Evolutionary conservation across 2,329 filamentous ascomycete genomes (phyloP).

Genomic region (Dactylella cylindrospora): DNA sequence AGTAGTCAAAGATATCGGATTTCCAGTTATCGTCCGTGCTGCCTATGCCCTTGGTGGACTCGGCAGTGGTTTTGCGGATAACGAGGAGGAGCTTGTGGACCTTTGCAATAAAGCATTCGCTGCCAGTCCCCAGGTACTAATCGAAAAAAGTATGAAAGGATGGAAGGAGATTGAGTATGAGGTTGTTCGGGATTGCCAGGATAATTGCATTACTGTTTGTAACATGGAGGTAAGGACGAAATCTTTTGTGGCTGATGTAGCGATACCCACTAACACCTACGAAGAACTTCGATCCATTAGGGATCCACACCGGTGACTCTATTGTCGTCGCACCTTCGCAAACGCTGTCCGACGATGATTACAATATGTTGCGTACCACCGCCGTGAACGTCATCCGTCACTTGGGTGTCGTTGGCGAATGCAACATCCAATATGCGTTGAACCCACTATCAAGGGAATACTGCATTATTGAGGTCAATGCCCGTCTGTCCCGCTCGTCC

Average conservation of each 20-base stretch:
- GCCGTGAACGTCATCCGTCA: slow-evolving; percentile 97
- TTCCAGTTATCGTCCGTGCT: slow-evolving; percentile 94
- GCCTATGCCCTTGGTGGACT: slow-evolving; percentile 94
- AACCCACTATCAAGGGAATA: slow-evolving; percentile 95
- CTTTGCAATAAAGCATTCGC: slow-evolving; percentile 95
- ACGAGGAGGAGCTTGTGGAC: slow-evolving; percentile 77
- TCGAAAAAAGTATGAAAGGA: slow-evolving; percentile 98
- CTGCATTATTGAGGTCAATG: slow-evolving; percentile 99
- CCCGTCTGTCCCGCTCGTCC: slow-evolving; percentile 89
- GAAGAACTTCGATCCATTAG: slow-evolving; percentile 90
- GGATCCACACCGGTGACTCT: slow-evolving; percentile 96
- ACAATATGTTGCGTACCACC: slow-evolving; percentile 97
- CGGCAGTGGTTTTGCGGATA: slow-evolving; percentile 91
- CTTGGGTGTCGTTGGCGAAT: slow-evolving; percentile 94
- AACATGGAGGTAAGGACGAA: slow-evolving; percentile 82
- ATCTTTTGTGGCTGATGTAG: too few species aligned
- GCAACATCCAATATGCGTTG: slow-evolving; percentile 97
- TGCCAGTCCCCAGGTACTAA: slow-evolving; percentile 90
- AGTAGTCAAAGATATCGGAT: slow-evolving; percentile 89
- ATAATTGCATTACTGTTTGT: slow-evolving; percentile 99
- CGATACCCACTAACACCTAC: too few species aligned
- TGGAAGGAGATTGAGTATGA: slow-evolving; percentile 99
- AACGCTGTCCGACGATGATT: slow-evolving; percentile 94
- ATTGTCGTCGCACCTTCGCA: slow-evolving; percentile 97
- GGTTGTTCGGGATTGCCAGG: slow-evolving; percentile 88